A percentile compares a stretch with the other conserved stretches of the same genome.
These are phyloP conservation scores for Hymenoscyphus scutula DNA, from an alignment of 2,329 filamentous ascomycete genomes.

Conservation along the genomic window DNA sequence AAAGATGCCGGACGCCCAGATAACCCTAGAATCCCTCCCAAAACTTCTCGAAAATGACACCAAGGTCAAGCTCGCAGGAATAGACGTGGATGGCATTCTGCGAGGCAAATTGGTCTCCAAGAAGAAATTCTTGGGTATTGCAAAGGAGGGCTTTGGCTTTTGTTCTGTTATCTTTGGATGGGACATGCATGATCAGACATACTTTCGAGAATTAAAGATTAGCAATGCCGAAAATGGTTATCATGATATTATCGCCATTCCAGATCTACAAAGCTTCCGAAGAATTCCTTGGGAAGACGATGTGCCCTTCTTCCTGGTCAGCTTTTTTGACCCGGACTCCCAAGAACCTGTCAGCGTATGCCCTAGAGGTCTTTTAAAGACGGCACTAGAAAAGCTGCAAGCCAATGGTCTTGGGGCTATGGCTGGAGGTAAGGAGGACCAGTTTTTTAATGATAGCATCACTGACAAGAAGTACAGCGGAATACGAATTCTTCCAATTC, in stretches of 20 bases:
- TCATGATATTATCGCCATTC: conserved; percentile 76
- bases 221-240: conserved; percentile 92
- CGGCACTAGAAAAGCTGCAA: conserved; percentile 64
- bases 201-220: conserved; percentile 78
- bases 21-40: conserved; percentile 65
- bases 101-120: conserved; percentile 91
- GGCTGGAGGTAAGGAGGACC: conserved; percentile 72
- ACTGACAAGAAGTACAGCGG: conserved; percentile 54
- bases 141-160: conserved; percentile 82
- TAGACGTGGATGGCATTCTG: conserved; percentile 83
- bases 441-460: background rate
- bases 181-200: conserved; percentile 96
- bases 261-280: conserved; percentile 74
- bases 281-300: conserved; percentile 90
- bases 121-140: conserved; percentile 85
- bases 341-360: conserved; percentile 70
- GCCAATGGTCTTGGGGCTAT: conserved; percentile 74
- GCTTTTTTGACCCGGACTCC: conserved; percentile 80
- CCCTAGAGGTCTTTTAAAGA: conserved; percentile 72
- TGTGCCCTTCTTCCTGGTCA: conserved; percentile 80
- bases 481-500: conserved; percentile 96
- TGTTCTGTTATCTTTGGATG: conserved; percentile 93
- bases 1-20: conserved; percentile 33
- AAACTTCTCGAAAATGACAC: conserved; percentile 67
- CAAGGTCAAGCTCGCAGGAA: conserved; percentile 81